A percentile compares a stretch with the other conserved stretches of the same genome.
Conservation (phyloP, 139 green algal genomes). For the Ettlia oleoabundans region DNA sequence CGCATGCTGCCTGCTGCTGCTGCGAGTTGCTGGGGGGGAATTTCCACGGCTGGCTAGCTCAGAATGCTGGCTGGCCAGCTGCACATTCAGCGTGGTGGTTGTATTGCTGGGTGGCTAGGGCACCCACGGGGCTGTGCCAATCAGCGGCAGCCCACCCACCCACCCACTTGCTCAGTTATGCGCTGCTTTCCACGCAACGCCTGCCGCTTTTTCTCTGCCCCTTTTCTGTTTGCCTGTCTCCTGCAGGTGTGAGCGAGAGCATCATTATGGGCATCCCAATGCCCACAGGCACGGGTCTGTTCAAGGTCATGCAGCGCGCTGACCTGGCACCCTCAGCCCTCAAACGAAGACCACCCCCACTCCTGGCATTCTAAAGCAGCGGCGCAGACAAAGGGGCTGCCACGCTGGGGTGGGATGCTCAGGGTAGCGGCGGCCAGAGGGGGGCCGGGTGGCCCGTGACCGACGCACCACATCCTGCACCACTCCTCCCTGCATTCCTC, state of each 20-base stretch:
- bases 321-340: neutral
- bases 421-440: too few species aligned
- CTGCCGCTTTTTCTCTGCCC: neutral
- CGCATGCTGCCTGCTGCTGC: neutral
- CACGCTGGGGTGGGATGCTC: too few species aligned
- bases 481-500: too few species aligned
- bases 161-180: too few species aligned
- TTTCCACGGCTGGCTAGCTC: neutral
- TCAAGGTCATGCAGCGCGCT: slow-evolving; percentile 67
- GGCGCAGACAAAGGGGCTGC: neutral
- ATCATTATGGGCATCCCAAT: slow-evolving; percentile 99
- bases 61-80: too few species aligned
- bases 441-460: too few species aligned
- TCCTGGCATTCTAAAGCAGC: slow-evolving; percentile 25
- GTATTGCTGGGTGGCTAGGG: too few species aligned
- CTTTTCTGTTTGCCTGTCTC: neutral
- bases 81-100: too few species aligned
- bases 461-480: too few species aligned
- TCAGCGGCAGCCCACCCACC: neutral
- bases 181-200: neutral
- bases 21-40: too few species aligned
- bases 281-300: slow-evolving; percentile 94
- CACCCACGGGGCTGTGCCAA: too few species aligned
- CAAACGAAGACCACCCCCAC: slow-evolving; percentile 10
- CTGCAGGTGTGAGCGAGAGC: slow-evolving; percentile 70